phyloP scores from a whole-genome alignment of 2,329 filamentous ascomycete genomes.

The Diplocarpon rosae region DNA sequence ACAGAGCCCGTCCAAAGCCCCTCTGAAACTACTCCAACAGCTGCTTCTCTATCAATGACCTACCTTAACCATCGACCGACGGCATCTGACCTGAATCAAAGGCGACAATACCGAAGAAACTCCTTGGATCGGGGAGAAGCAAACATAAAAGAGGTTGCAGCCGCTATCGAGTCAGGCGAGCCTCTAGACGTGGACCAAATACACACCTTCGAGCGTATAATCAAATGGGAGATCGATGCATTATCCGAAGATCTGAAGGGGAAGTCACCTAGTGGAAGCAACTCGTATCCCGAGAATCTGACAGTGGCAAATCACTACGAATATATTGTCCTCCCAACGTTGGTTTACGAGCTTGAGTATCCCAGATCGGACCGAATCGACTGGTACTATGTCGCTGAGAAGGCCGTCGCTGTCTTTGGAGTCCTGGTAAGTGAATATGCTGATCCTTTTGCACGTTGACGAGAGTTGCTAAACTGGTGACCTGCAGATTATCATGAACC shows the following conservation, averaged over 20 bases:
- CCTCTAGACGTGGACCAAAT: slow-evolving; percentile 53
- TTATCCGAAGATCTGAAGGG: slow-evolving; percentile 51
- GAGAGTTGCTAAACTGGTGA: background rate
- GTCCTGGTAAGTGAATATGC: slow-evolving; percentile 38
- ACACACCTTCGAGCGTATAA: slow-evolving; percentile 50
- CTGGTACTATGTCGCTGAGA: slow-evolving; percentile 67
- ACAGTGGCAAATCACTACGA: slow-evolving; percentile 55
- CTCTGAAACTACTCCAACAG: slow-evolving; percentile 32
- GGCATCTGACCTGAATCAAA: slow-evolving; percentile 31
- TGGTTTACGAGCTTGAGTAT: slow-evolving; percentile 72
- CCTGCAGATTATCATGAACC: slow-evolving; percentile 54
- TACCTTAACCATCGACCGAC: slow-evolving; percentile 35
- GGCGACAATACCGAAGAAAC: slow-evolving; percentile 29
- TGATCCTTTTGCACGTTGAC: background rate
- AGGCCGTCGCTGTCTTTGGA: slow-evolving; percentile 57
- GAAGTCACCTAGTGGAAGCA: slow-evolving; percentile 39
- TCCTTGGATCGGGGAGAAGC: slow-evolving; percentile 18
- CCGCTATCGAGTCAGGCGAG: slow-evolving; percentile 48
- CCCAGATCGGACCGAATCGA: slow-evolving; percentile 59
- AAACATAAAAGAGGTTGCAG: slow-evolving; percentile 49
- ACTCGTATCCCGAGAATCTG: slow-evolving; percentile 58
- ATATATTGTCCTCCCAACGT: slow-evolving; percentile 63
- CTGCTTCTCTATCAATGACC: slow-evolving; percentile 34
- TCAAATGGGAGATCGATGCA: slow-evolving; percentile 48
- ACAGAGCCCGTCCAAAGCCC: slow-evolving; percentile 36